Conservation (phyloP, 495 filamentous ascomycete species). For the Aspergillus coremiiformis region DNA sequence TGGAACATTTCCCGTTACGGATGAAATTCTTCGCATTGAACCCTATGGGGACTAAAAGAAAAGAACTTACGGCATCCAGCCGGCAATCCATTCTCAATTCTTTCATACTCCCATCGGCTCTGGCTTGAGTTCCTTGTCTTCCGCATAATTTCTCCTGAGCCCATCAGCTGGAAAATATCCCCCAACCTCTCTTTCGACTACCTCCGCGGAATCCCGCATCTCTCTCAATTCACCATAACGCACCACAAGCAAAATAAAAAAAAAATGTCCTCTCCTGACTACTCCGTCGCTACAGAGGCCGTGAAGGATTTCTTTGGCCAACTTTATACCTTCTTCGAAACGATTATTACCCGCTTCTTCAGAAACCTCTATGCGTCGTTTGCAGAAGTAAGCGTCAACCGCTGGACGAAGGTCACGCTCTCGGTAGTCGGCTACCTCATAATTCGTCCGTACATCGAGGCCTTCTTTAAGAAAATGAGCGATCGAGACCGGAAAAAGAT, state of each 20-base stretch:
- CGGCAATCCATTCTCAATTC: not conserved
- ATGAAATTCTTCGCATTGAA: not conserved
- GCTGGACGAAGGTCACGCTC: conserved; percentile 55
- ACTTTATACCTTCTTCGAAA: conserved; percentile 23
- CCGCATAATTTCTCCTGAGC: not conserved
- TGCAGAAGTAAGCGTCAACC: conserved; percentile 42
- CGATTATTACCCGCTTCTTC: conserved; percentile 30
- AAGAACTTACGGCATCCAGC: not conserved
- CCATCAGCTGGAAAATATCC: not conserved
- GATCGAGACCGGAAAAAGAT: conserved; percentile 50
- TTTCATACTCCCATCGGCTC: not conserved
- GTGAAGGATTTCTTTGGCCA: conserved; percentile 31
- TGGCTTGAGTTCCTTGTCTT: not conserved
- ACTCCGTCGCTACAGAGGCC: conserved; percentile 24
- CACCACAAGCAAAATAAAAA: conserved; percentile 4
- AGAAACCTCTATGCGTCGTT: conserved; percentile 51
- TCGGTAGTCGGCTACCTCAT: conserved; percentile 56
- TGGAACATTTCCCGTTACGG: conserved; percentile 4
- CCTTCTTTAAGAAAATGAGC: conserved; percentile 44
- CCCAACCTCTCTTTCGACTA: not conserved
- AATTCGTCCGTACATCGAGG: conserved; percentile 57
- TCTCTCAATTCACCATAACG: not conserved
- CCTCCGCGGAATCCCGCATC: not conserved
- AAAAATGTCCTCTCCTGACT: conserved; percentile 23
- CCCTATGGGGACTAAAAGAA: not conserved